Percentiles rank a stretch among this genome's conserved stretches.
These are phyloP conservation scores for Epichloe festucae DNA, from an alignment of 2,329 filamentous ascomycete genomes.

Conservation along the genomic window DNA sequence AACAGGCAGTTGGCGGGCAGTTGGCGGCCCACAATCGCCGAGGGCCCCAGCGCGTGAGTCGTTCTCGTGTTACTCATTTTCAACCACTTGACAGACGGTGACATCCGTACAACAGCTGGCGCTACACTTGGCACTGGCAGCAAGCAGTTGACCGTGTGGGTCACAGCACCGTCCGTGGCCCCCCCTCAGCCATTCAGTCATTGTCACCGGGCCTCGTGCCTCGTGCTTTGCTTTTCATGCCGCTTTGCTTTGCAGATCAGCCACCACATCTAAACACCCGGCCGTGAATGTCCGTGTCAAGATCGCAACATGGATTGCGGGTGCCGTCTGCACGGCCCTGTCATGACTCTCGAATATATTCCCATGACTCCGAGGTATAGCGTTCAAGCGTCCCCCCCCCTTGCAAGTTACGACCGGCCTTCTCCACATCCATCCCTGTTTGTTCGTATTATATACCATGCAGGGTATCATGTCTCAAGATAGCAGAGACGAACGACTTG, in stretches of 20 bases:
- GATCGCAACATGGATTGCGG: no score
- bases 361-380: not conserved
- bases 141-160: no score
- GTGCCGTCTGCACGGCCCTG: no score
- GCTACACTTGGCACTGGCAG: no score
- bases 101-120: no score
- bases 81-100: no score
- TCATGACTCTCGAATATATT: not conserved
- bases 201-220: not conserved
- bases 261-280: not conserved
- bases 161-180: no score
- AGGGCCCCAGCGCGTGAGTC: no score
- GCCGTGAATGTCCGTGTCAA: not conserved
- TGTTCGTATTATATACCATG: not conserved
- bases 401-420: not conserved
- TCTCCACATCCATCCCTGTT: not conserved
- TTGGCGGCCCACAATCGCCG: no score
- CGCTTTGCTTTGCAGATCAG: not conserved
- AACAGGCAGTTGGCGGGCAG: no score
- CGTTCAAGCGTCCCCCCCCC: no score
- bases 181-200: not conserved
- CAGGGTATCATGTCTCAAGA: not conserved
- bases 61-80: no score
- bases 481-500: not conserved
- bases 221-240: not conserved